Evolutionary conservation across 352 stramenopile species (phyloP), one percentile per base, ranked within the genome.

Genomic region (Globisporangium uncinulatum): DNA sequence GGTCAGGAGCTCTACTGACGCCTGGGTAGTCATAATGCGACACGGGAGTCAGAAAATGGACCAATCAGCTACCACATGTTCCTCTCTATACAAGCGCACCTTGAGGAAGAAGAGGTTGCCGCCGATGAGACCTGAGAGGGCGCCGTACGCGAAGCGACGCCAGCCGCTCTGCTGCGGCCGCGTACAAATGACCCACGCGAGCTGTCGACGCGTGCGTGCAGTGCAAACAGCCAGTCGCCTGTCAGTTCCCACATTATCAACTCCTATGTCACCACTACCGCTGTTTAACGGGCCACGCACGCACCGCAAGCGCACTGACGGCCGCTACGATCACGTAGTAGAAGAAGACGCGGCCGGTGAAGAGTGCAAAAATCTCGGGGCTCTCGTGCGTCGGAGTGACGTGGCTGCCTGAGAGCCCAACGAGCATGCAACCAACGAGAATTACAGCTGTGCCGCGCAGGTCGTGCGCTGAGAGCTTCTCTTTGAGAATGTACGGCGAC

Each of bases 81-180:
- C 24, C 24, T 29, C 24, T 29, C 36, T 47, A 48, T 37, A 9
- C 37, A 67, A 37, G 9, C 51, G n/a, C 46, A 91, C 83, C 78
- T 94, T 94, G 57, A 92, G 74, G 56, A 94, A 94, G 68, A 75
- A 94, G 20, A 94, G 70, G 48, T 94, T 94, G 56, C 84, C 84
- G n/a, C 84, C 84, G 20, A 92, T 76, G 9, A 92, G 67, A 17
- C 84, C 84, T 4, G 84, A 91, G 1, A 94, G 63, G 8, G 84
- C 84, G 20, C 84, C 84, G 41, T 87, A 94, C 24, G 82, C 84
- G 63, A 94, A 94, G 39, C 84, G 79, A 20, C 82, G 79, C 65
- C 76, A 90, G 3, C 74, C 76, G 43, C 79, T 92, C 54, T 76
- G 76, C 46, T 76, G 79, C 17, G 82, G 67, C 31, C 73, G 77